Conservation (phyloP, 208 protist species). For the Crithidia fasciculata region DNA sequence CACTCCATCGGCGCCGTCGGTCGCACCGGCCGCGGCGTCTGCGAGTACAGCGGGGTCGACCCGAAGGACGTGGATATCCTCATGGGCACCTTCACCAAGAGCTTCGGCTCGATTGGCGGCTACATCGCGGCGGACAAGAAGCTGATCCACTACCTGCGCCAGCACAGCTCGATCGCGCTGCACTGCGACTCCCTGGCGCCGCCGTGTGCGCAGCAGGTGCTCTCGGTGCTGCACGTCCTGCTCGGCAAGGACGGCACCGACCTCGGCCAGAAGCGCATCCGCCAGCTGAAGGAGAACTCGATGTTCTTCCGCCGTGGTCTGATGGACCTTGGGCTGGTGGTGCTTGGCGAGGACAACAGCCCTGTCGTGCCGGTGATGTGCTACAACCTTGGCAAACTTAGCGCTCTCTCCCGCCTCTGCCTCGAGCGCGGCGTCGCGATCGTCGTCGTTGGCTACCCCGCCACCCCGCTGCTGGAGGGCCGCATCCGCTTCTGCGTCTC, state of each 20-base stretch:
- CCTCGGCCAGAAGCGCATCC: slow-evolving; percentile 80
- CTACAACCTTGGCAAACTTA: slow-evolving; percentile 94
- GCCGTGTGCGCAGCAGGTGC: slow-evolving; percentile 89
- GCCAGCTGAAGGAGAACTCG: slow-evolving; percentile 86
- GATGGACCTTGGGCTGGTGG: slow-evolving; percentile 78
- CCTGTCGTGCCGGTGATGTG: slow-evolving; percentile 97
- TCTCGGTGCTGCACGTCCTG: slow-evolving; percentile 89
- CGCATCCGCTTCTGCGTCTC: slow-evolving; percentile 93
- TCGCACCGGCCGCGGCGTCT: slow-evolving; percentile 93
- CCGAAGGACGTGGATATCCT: slow-evolving; percentile 94
- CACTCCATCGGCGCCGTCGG: slow-evolving; percentile 98
- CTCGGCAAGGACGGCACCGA: slow-evolving; percentile 91
- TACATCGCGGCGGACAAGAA: slow-evolving; percentile 93
- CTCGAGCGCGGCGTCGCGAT: slow-evolving; percentile 92
- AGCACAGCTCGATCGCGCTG: slow-evolving; percentile 68
- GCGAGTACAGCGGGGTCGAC: slow-evolving; percentile 90
- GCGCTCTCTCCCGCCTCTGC: slow-evolving; percentile 83
- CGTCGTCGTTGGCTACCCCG: slow-evolving; percentile 98
- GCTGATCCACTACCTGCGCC: slow-evolving; percentile 77
- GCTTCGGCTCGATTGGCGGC: slow-evolving; percentile 95
- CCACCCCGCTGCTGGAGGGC: slow-evolving; percentile 92
- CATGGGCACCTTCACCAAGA: slow-evolving; percentile 98
- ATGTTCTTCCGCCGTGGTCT: slow-evolving; percentile 85
- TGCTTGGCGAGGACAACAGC: slow-evolving; percentile 91
- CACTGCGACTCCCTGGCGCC: slow-evolving; percentile 87